A percentile compares a stretch with the other conserved stretches of the same genome.
phyloP scores from a whole-genome alignment of 164 flowering plant species.

The Taxillus chinensis region DNA sequence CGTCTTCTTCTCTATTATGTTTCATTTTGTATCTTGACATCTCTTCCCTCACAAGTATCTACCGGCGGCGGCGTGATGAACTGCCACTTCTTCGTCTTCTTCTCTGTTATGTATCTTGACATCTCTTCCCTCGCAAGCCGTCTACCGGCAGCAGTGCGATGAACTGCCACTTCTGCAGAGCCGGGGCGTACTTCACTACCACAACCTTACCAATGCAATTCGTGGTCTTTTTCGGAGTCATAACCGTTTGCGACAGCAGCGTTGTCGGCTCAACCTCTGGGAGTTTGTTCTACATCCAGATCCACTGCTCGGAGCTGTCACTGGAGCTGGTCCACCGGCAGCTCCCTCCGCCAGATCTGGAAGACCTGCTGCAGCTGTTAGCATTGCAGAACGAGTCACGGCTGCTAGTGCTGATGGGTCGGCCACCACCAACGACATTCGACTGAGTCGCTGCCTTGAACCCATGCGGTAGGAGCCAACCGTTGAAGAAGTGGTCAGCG shows the following conservation, averaged over 20 bases:
- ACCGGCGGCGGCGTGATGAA: conserved; percentile 38
- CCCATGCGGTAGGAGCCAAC: conserved; percentile 48
- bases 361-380: conserved; percentile 43
- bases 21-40: no score
- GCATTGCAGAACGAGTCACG: no score
- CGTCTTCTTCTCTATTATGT: no score
- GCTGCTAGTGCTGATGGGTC: conserved; percentile 44
- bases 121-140: conserved; percentile 9
- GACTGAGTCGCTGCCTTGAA: conserved; percentile 39
- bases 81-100: no score
- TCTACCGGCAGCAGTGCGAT: conserved; percentile 37
- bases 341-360: conserved; percentile 28
- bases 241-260: no score
- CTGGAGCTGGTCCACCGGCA: conserved; percentile 48
- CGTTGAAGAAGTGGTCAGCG: conserved; percentile 65
- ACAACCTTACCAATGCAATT: background rate
- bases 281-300: conserved; percentile 5
- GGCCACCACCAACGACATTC: conserved; percentile 7
- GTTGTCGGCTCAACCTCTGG: no score
- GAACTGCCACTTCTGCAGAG: conserved; percentile 57
- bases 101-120: no score
- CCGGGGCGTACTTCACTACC: conserved; percentile 18
- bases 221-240: no score
- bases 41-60: conserved; percentile 10
- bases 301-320: conserved; percentile 24